A percentile compares a stretch with the other conserved stretches of the same genome.
Conservation (phyloP, 352 stramenopile species). For the Globisporangium abappressorium region DNA sequence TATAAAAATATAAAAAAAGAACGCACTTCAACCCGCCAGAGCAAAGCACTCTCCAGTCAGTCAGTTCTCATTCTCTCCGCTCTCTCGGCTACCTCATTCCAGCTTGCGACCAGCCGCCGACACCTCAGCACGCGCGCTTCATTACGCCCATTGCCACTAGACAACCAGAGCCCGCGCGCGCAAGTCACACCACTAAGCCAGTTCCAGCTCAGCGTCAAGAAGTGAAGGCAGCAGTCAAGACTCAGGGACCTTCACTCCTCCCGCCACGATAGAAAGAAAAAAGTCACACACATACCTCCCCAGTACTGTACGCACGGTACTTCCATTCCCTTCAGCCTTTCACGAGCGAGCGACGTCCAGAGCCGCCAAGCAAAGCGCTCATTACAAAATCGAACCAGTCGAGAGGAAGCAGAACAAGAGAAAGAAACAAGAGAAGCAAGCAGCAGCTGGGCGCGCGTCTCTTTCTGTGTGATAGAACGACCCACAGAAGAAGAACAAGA, state of each 20-base stretch:
- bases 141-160: neutral
- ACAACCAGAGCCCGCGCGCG: neutral
- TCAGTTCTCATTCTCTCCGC: neutral
- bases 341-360: neutral
- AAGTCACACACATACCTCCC: neutral
- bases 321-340: neutral
- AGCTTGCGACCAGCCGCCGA: slow-evolving; percentile 14
- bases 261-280: slow-evolving; percentile 1
- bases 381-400: slow-evolving; percentile 14
- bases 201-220: neutral
- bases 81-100: slow-evolving; percentile 5
- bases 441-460: neutral
- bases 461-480: neutral
- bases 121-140: neutral
- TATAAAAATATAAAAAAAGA: slow-evolving; percentile 3
- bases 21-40: slow-evolving; percentile 7
- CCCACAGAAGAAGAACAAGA: slow-evolving; percentile 10
- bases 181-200: neutral
- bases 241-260: slow-evolving; percentile 7
- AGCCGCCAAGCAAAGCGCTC: neutral
- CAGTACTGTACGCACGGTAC: neutral
- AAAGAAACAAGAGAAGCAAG: neutral
- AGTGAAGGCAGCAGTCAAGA: neutral
- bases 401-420: neutral
- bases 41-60: neutral